These are phyloP conservation scores for Podaxis mareebaensis DNA, from an alignment of 768 basidiomycete species.

Conservation along the genomic window DNA sequence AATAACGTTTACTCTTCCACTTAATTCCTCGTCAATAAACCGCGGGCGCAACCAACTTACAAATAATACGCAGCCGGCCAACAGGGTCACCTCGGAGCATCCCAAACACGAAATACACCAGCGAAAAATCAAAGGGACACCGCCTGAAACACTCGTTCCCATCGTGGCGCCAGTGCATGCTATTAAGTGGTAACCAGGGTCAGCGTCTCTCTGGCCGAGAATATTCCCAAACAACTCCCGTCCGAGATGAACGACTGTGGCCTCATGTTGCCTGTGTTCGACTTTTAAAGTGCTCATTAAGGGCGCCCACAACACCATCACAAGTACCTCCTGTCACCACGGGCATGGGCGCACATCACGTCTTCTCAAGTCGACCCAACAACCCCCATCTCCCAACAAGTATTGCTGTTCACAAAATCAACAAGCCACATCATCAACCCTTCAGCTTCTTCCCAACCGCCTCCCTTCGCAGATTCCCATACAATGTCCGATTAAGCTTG, in stretches of 20 bases:
- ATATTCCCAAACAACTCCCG: not conserved
- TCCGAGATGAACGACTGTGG: not conserved
- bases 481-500: slow-evolving; percentile 41
- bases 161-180: slow-evolving; percentile 4
- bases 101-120: not conserved
- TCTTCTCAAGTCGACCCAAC: not conserved
- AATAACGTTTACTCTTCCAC: not conserved
- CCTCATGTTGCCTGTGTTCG: not conserved
- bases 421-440: not conserved
- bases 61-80: not conserved
- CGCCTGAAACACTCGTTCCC: not conserved
- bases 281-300: not conserved
- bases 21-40: not conserved
- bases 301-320: slow-evolving; percentile 3
- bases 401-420: not conserved
- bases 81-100: not conserved
- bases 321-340: slow-evolving; percentile 3
- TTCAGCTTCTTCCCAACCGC: slow-evolving; percentile 13
- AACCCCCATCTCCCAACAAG: slow-evolving; percentile 1
- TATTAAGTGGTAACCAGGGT: slow-evolving; percentile 12
- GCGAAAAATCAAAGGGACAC: not conserved
- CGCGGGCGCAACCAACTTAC: not conserved
- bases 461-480: slow-evolving; percentile 34
- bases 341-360: slow-evolving; percentile 8
- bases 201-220: not conserved